Base-by-base conservation (phyloP, 352 stramenopile species). In the Elongisporangium anandrum region DNA sequence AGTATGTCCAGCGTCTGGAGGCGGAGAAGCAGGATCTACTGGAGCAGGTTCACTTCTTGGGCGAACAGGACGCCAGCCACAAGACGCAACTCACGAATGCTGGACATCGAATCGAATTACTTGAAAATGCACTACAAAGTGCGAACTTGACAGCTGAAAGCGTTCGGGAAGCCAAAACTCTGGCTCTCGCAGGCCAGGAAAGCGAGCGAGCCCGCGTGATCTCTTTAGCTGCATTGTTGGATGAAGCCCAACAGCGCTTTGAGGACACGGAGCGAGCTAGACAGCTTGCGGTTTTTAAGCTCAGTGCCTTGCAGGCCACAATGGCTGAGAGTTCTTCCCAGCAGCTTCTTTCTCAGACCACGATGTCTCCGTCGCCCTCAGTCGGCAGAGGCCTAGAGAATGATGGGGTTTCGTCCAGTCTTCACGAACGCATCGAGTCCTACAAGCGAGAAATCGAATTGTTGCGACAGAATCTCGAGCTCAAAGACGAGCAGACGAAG, bases 371-470 rank as follows among this genome's bases (percentile, higher is more conserved):
- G 9, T 10, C 38, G 2, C 6, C 10, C 9, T n/a, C 16, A 59
- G 5, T n/a, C 22, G 15, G 13, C 45, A 48, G 9, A 47, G 10
- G 1, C n/a, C 21, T 56, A 1, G 54, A 59, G n/a, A 59, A 39
- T 17, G 54, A 53, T 9, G 47, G 22, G 6, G 20, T 15, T 23
- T 21, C 56, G 16, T 26, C 23, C 15, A 56, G n/a, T 23, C 56
- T 70, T 24, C 50, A 54, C 50, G 75, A 85, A 41, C 73, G 69
- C 20, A 71, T 87, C n/a, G 73, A 87, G 50, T 77, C 82, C 24
- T 75, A 77, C 64, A 90, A 88, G 64, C 81, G 79, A 20, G 76
- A 88, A 23, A 77, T 87, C 23, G 81, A 90, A 54, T 59, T 90
- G 47, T 65, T 87, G 52, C 69, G 77, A 1, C 81, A 88, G 48